Conservation (phyloP, 2,329 filamentous ascomycete species). For the Epichloe bromicola region DNA sequence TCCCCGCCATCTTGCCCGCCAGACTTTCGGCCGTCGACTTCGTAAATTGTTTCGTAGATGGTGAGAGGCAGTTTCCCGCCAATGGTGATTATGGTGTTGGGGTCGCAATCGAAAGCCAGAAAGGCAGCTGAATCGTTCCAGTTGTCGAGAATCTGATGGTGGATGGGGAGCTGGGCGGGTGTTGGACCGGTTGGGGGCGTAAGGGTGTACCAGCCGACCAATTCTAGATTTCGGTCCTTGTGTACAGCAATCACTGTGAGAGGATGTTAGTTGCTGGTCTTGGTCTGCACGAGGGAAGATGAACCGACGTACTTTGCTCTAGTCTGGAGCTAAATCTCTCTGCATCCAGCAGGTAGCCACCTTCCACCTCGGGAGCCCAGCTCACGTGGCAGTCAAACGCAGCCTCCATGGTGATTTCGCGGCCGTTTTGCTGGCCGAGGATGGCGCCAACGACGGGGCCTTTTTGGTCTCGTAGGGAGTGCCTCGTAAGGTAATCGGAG, state of each 20-base stretch:
- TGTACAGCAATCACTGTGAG: conserved; percentile 74
- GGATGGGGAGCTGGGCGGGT: conserved; percentile 55
- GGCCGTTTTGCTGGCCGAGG: conserved; percentile 83
- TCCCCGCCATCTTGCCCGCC: conserved; percentile 42
- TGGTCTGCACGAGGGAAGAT: not conserved
- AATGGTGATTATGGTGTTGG: conserved; percentile 38
- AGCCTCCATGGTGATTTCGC: conserved; percentile 82
- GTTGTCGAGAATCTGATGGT: conserved; percentile 59
- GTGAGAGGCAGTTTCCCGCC: conserved; percentile 79
- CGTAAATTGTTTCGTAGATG: conserved; percentile 75
- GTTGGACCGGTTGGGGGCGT: conserved; percentile 61
- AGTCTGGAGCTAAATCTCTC: conserved; percentile 66
- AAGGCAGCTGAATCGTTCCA: conserved; percentile 82
- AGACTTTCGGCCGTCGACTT: conserved; percentile 45
- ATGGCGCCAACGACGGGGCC: conserved; percentile 76
- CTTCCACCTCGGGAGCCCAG: conserved; percentile 31
- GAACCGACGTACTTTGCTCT: conserved; percentile 59
- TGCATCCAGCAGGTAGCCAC: conserved; percentile 49
- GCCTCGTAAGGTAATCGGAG: conserved; percentile 90
- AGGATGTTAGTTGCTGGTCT: not conserved
- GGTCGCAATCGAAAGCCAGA: conserved; percentile 69
- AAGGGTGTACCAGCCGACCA: conserved; percentile 88
- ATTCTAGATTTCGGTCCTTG: conserved; percentile 66
- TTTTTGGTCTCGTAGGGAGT: conserved; percentile 61
- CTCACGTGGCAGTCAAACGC: conserved; percentile 69